Base-by-base conservation (phyloP, 192 early-diverging fungal species). In the Umbelopsis sp. region DNA sequence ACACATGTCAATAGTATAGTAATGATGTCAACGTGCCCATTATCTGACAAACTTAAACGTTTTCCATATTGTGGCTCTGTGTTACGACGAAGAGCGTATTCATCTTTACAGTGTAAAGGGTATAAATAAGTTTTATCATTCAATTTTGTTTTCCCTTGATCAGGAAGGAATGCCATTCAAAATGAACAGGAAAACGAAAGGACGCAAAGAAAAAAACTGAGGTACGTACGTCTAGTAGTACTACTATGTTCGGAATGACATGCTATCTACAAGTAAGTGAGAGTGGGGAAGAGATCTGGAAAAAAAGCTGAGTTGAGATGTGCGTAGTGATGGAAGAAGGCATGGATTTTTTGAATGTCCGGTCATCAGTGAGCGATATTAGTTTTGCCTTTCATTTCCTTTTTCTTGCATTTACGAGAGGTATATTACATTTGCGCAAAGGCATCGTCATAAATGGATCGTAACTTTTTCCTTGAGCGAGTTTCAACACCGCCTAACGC, bases 401-500 rank as follows among this genome's bases (percentile, higher is more conserved):
- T 5, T 38, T 38, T 38, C 36, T 38, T 38, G 36, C 8, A 8
- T 3, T 38, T 5, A 5, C 0, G 38, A 11, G 12, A 11, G 38
- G 8, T 41, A 41, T 41, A 11, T 41, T 41, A 41, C 38, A 41
- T 41, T 41, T 53, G 52, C 8, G 56, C 26, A 17, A n/a, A 62
- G 17, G 56, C 14, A 34, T 62, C 56, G 26, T 62, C 56, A 2
- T 29, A 17, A 3, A 62, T 62, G 31, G 56, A 62, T 36, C 56
- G 26, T 14, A 62, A 3, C 26, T 32, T 62, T 32, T 62, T 62
- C 31, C 56, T 62, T 12, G 56, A 22, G 11, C 56, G 56, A 29
- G 56, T 62, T 32, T 62, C 56, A 20, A 62, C 56, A n/a, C 56
- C 56, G 17, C 56, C 56, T 62, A 62, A 32, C 8, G 56, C 56